Evolutionary conservation across 1,284 basidiomycete genomes (phyloP), one percentile per base, ranked within the genome.

Genomic region (Violaceomyces palustris): DNA sequence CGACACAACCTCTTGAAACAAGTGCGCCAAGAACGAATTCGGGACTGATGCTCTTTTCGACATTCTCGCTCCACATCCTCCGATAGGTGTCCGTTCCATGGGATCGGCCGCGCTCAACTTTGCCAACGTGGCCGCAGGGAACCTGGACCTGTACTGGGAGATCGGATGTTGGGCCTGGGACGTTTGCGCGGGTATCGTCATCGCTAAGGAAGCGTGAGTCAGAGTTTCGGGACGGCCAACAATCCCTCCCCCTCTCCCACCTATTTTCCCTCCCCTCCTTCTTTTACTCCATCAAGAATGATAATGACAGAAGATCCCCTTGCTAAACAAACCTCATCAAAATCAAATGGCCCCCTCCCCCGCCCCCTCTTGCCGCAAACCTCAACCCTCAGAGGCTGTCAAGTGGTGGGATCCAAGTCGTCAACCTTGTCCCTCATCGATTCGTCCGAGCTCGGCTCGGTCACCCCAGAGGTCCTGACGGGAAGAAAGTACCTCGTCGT

Each of bases 401-500:
- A n/a, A n/a, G n/a, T n/a, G n/a, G n/a, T n/a, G n/a, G n/a, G n/a
- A n/a, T n/a, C n/a, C n/a, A n/a, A n/a, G n/a, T n/a, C n/a, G n/a
- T n/a, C n/a, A n/a, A n/a, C n/a, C n/a, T 12, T 12, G 8, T 36
- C 39, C 11, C n/a, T 12, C 15, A 17, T 26, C 5, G 4, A 19
- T n/a, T 24, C n/a, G 33, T 26, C 24, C 11, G 38, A 23, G 27
- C n/a, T 29, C n/a, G n/a, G n/a, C n/a, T n/a, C n/a, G n/a, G 80
- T 88, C 8, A 66, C 72, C 7, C 82, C 86, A 41, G 81, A 81
- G 21, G 77, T 92, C 17, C 77, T 94, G 26, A 83, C 81, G 3
- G 88, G 88, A 2, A 80, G 90, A 61, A 93, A 92, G 74, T 89
- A 92, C 72, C 78, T 92, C 37, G 83, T 91, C 28, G 79, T 94